Percentiles rank a stretch among this genome's conserved stretches.
phyloP scores from a whole-genome alignment of 177 flowering plant genomes.

The Vitis hybrid region DNA sequence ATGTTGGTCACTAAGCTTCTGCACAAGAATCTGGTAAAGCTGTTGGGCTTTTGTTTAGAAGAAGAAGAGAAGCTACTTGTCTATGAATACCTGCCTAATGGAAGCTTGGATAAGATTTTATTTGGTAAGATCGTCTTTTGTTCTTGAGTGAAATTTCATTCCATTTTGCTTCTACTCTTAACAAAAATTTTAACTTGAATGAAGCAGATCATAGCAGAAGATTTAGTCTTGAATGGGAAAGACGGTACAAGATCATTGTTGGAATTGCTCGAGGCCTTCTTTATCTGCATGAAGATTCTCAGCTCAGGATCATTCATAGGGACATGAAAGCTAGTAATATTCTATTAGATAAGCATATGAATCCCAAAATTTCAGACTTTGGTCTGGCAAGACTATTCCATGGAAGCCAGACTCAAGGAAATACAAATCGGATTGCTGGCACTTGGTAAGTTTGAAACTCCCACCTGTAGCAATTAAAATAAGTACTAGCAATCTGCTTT shows the following conservation, averaged over 20 bases:
- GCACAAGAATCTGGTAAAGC: slow-evolving; percentile 34
- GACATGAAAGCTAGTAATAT: slow-evolving; percentile 19
- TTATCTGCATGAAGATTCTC: slow-evolving; percentile 23
- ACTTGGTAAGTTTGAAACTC: slow-evolving; percentile 10
- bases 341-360: slow-evolving; percentile 10
- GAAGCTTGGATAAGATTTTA: slow-evolving; percentile 32
- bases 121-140: slow-evolving; percentile 19
- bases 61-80: slow-evolving; percentile 36
- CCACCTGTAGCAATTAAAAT: no score
- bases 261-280: slow-evolving; percentile 22
- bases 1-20: slow-evolving; percentile 28
- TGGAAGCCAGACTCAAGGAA: slow-evolving; percentile 17
- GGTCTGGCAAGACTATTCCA: slow-evolving; percentile 13
- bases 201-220: slow-evolving; percentile 6
- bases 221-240: slow-evolving; percentile 15
- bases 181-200: not conserved
- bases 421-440: slow-evolving; percentile 15
- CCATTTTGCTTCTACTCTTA: not conserved
- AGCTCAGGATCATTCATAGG: slow-evolving; percentile 18
- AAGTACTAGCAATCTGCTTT: not conserved
- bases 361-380: slow-evolving; percentile 19
- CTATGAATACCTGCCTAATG: slow-evolving; percentile 36
- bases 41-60: slow-evolving; percentile 35
- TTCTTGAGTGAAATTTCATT: not conserved
- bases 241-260: slow-evolving; percentile 21